Base-by-base conservation (phyloP, 371 early-diverging fungal genomes). In the Mortierella sp. region DNA sequence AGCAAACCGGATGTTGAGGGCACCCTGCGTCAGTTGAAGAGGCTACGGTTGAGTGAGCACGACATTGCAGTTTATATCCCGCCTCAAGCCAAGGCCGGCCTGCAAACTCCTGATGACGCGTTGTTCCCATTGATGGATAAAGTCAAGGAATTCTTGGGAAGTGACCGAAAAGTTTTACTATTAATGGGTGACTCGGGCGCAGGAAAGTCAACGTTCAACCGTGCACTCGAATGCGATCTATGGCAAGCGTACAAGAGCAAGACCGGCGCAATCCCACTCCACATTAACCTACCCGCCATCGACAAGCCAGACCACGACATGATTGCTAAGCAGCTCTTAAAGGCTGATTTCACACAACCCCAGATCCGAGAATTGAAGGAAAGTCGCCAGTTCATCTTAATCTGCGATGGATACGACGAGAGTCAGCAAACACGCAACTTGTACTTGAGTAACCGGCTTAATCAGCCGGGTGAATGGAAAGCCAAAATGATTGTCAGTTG, bases 161-260 rank as follows among this genome's bases (percentile, higher is more conserved):
- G 22, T 16, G 39, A 44, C 22, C 10, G 24, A 34, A 34, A 53
- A 31, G 61, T 61, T 10, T n/a, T 61, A 10, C 53, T 61, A 37
- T 16, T 61, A 34, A 19, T 61, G 31, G 61, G 61, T 24, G 61
- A 61, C 34, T 52, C 45, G 2, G 61, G 61, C 29, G 21, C 47
- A 16, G 61, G 61, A 21, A 61, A 61, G 45, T 54, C 61, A 14
- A 54, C 61, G 9, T 61, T 61, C 47, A 61, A 39, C 46, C 16
- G 16, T 16, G 29, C 13, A 7, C 34, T 61, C 17, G 61, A 52
- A 19, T 22, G 24, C 45, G 25, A 31, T 3, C 47, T 61, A 22
- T 61, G 61, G 61, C 14, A 24, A 1, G 37, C 29, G 2, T 61
- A 45, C 53, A 29, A 61, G 47, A 44, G 44, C 34, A 34, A 34